Evolutionary conservation across 257 asterid species (phyloP).

Genomic region (Echium plantagineum): DNA sequence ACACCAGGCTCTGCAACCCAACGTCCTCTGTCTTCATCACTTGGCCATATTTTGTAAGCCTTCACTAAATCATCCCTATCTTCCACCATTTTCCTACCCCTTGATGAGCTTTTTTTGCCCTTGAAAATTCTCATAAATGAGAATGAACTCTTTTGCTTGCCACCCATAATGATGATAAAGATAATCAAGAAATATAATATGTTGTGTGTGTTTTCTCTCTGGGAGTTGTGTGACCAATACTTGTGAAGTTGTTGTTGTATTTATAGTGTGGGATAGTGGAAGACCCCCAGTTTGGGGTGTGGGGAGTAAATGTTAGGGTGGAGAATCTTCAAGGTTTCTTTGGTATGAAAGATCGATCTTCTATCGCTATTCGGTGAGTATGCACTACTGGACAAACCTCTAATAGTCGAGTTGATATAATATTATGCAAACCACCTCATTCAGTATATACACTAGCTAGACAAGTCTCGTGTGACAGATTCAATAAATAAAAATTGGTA

Average conservation of each 20-base stretch:
- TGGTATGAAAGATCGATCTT: too few relatives aligned
- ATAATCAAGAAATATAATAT: neutral
- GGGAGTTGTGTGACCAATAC: constrained; percentile 10
- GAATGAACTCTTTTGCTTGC: constrained; percentile 39
- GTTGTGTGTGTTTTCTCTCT: constrained; percentile 5
- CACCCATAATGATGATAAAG: constrained; percentile 26
- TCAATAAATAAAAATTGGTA: too few relatives aligned
- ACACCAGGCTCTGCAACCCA: constrained; percentile 86
- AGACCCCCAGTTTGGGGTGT: constrained; percentile 22
- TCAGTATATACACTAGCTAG: too few relatives aligned
- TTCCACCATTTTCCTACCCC: neutral
- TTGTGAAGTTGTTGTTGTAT: constrained; percentile 18
- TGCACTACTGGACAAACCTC: too few relatives aligned
- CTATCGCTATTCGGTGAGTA: too few relatives aligned
- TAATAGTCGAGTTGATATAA: too few relatives aligned
- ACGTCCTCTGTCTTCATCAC: constrained; percentile 69
- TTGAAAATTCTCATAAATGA: constrained; percentile 43
- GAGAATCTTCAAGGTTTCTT: too few relatives aligned
- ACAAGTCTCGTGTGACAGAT: too few relatives aligned
- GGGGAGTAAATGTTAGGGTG: too few relatives aligned
- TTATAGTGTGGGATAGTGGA: constrained; percentile 24
- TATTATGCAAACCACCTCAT: too few relatives aligned
- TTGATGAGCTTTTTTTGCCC: constrained; percentile 19
- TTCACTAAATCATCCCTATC: constrained; percentile 35
- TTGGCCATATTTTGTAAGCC: constrained; percentile 66